These are phyloP conservation scores for Collybiopsis luxurians DNA, from an alignment of 768 basidiomycete genomes.

Conservation along the genomic window DNA sequence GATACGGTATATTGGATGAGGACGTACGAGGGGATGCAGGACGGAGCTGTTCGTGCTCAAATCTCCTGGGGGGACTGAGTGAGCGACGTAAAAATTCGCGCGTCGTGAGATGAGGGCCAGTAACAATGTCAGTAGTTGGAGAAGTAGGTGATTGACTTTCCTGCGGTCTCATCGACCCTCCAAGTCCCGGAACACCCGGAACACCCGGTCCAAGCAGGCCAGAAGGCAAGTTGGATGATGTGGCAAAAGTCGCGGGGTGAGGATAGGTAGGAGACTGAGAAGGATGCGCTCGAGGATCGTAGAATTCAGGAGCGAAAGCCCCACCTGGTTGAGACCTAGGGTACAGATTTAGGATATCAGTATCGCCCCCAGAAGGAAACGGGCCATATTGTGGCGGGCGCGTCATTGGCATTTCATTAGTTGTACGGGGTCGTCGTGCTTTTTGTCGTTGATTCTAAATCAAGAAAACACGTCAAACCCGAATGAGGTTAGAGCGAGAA, in stretches of 20 bases:
- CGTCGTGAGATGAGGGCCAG: neutral
- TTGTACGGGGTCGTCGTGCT: conserved; percentile 70
- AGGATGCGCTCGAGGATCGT: neutral
- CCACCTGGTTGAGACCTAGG: conserved; percentile 2
- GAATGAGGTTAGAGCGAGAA: conserved; percentile 9
- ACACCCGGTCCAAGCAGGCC: conserved; percentile 56
- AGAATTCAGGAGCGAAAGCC: neutral
- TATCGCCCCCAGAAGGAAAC: conserved; percentile 40
- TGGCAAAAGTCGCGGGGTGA: conserved; percentile 5
- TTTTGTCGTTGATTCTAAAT: conserved; percentile 85
- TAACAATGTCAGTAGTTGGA: neutral
- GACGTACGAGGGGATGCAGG: neutral
- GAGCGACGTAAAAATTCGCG: conserved; percentile 1
- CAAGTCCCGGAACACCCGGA: conserved; percentile 44
- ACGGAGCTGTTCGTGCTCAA: neutral
- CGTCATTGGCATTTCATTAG: conserved; percentile 48
- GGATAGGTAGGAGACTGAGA: conserved; percentile 4
- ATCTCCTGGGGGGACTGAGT: conserved; percentile 2
- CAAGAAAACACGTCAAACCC: conserved; percentile 17
- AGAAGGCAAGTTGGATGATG: conserved; percentile 30
- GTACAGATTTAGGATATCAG: conserved; percentile 9
- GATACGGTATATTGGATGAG: conserved; percentile 10
- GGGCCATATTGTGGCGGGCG: conserved; percentile 63
- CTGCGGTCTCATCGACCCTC: conserved; percentile 20
- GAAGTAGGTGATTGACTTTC: neutral